phyloP scores from a whole-genome alignment of 2,329 filamentous ascomycete genomes.

The Immersiporthe knoxdaviesiana region DNA sequence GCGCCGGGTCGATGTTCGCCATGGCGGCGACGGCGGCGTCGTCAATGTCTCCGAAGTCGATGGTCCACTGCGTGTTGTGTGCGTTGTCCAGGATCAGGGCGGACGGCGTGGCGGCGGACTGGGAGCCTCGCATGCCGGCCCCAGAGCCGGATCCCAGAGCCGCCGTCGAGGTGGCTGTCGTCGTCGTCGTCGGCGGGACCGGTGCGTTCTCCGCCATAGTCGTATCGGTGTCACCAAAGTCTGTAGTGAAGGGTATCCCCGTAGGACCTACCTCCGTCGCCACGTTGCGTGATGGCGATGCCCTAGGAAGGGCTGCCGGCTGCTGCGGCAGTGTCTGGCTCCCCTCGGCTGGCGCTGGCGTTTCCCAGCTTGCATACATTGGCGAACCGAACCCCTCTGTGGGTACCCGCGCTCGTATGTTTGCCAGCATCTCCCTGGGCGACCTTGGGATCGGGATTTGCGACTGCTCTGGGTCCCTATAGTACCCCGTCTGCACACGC shows the following conservation, averaged over 20 bases:
- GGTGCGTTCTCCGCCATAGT: background rate
- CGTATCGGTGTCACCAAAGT: slow-evolving; percentile 11
- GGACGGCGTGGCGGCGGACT: background rate
- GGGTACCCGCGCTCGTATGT: background rate
- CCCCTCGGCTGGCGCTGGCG: background rate
- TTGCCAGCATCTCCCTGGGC: background rate
- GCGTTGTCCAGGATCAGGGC: slow-evolving; percentile 8
- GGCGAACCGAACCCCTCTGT: background rate
- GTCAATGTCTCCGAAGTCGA: slow-evolving; percentile 23
- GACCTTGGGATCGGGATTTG: background rate
- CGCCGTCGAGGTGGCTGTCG: background rate
- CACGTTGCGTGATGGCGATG: background rate
- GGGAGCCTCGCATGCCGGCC: background rate
- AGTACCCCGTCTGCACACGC: background rate
- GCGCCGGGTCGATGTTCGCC: background rate
- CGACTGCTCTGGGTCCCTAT: slow-evolving; percentile 1
- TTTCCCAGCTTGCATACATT: background rate
- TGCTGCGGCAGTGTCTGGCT: background rate
- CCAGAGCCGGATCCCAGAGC: background rate
- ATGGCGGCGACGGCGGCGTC: slow-evolving; percentile 9
- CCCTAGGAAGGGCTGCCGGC: background rate
- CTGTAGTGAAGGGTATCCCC: slow-evolving; percentile 15
- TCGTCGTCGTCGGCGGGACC: background rate
- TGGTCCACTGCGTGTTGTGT: slow-evolving; percentile 19
- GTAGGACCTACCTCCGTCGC: slow-evolving; percentile 20